Evolutionary conservation across 768 basidiomycete species (phyloP).

Genomic region (Leucosporidium creatinivorum): DNA sequence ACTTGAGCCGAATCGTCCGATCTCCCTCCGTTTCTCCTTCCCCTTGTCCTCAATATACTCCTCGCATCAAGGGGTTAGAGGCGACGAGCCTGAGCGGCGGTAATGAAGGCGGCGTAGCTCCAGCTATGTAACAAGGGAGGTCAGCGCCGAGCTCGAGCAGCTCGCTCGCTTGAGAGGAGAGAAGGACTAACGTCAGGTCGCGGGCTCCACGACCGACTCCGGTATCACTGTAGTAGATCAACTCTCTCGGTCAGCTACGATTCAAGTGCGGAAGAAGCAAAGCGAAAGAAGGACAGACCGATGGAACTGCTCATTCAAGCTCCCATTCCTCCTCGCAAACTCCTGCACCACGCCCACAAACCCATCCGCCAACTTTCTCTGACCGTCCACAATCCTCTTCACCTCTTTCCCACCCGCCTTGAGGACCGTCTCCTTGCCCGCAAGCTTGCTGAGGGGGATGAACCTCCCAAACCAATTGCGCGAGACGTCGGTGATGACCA

Average conservation of each 20-base stretch:
- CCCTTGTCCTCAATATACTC: no score
- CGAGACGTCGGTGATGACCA: conserved; percentile 7
- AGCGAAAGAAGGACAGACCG: neutral
- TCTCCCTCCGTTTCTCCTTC: no score
- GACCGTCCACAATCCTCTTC: neutral
- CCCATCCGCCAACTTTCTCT: conserved; percentile 9
- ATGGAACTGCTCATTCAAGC: conserved; percentile 26
- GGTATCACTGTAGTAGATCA: neutral
- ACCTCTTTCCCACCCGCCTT: neutral
- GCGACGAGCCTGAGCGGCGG: conserved; percentile 7
- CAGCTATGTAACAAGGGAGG: neutral
- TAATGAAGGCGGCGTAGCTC: conserved; percentile 26
- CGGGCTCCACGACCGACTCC: conserved; percentile 21
- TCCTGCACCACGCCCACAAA: conserved; percentile 23
- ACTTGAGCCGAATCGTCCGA: no score
- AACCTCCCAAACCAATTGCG: neutral
- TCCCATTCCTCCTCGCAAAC: conserved; percentile 16
- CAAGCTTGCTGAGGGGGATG: neutral
- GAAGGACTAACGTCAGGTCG: conserved; percentile 11
- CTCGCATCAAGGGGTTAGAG: no score
- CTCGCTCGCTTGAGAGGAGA: no score
- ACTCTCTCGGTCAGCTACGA: no score
- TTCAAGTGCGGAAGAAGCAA: no score
- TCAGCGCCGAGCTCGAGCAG: neutral
- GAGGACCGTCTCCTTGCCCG: neutral